Evolutionary conservation across 2,329 filamentous ascomycete species (phyloP), one percentile per base, ranked within the genome.

Genomic region (Diplodia sapinea): DNA sequence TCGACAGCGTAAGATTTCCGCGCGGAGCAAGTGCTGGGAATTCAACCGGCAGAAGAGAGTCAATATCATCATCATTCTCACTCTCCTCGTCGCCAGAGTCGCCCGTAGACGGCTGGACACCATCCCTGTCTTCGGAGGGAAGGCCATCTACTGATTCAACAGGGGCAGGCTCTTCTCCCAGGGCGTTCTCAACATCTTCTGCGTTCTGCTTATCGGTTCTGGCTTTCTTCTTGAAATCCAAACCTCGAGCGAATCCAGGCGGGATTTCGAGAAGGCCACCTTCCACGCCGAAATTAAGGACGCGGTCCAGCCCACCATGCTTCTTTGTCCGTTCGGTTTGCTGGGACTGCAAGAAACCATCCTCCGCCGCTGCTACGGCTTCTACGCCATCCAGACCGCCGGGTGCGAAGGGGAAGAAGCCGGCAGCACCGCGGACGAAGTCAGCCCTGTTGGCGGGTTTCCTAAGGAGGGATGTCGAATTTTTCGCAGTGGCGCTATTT

Each of bases 371-470:
- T 33, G 94, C 93, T 11, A 93, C 89, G 2, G 92, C 91, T 77
- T 96, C 92, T 26, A 97, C 90, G 1, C 89, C 88, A 69, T 97
- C 94, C 15, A 98, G 80, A 1, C 95, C 95, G 66, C 94, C 94
- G 0, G 94, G 94, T 0, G 93, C 90, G 79, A 98, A 97, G 0
- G 94, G 94, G 69, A 97, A 96, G 81, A 96, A 97, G 0, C 94
- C 94, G 8, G 94, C 93, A 43, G 91, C 94, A 15, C 95, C 95
- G 69, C 94, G 87, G 13, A 98, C 94, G 78, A 98, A 97, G 61
- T 98, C 94, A 36, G 92, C 92, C 70, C 92, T 87, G 68, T 88
- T 89, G 15, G 92, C 94, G 3, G 94, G 94, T 75, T 96, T 96
- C 55, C 95, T 87, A 17, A 91, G 82, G 50, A 97, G 84, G 5